A percentile compares a stretch with the other conserved stretches of the same genome.
Conservation (phyloP, 768 basidiomycete species). For the Leucocoprinus sp. region DNA sequence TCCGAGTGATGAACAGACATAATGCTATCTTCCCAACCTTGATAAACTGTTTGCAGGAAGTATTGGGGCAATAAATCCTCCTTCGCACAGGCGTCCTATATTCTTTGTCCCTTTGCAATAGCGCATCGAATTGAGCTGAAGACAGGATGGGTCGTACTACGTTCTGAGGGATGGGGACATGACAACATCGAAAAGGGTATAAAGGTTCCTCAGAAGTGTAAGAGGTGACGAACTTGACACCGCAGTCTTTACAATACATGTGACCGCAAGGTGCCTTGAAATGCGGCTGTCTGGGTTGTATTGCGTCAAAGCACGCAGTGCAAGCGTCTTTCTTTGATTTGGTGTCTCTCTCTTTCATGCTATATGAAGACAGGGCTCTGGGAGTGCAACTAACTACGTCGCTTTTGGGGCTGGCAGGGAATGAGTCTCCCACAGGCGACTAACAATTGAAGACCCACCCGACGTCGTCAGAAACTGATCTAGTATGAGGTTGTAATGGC, state of each 20-base stretch:
- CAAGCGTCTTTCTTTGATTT: background rate
- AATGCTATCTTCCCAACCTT: slow-evolving; percentile 5
- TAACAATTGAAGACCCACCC: too few species aligned
- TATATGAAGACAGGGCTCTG: background rate
- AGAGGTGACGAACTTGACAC: slow-evolving; percentile 3
- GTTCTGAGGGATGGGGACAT: slow-evolving; percentile 4
- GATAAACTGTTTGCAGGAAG: slow-evolving; percentile 10
- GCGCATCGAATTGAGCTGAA: background rate
- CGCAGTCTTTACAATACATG: slow-evolving; percentile 11
- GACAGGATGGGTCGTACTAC: slow-evolving; percentile 3
- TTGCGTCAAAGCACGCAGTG: background rate
- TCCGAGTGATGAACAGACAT: background rate
- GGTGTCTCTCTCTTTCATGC: background rate
- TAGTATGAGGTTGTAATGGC: too few species aligned
- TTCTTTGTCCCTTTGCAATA: slow-evolving; percentile 6
- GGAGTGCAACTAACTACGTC: background rate
- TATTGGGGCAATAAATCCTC: slow-evolving; percentile 12
- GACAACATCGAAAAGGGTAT: slow-evolving; percentile 13
- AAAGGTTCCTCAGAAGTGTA: slow-evolving; percentile 10
- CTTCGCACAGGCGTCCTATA: slow-evolving; percentile 6
- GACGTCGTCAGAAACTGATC: too few species aligned
- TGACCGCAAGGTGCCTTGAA: slow-evolving; percentile 12
- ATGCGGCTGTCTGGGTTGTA: background rate
- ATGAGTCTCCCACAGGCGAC: too few species aligned
- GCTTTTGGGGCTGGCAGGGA: too few species aligned